Evolutionary conservation across 306 rosid genomes (phyloP), one percentile per base, ranked within the genome.

Genomic region (Ormosia semicastrata): DNA sequence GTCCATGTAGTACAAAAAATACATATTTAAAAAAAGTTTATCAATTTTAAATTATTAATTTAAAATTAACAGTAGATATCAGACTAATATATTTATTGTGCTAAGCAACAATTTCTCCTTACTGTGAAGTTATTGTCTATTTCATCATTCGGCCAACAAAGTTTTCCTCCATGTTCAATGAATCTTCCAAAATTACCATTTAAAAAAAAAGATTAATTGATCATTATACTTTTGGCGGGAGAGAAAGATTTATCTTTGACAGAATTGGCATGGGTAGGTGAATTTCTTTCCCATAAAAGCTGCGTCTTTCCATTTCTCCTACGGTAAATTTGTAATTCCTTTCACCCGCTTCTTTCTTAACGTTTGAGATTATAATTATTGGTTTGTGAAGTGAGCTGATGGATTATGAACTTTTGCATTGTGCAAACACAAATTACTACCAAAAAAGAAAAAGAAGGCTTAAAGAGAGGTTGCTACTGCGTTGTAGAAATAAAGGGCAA

Each of bases 181-280:
- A 79, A 79, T 29, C 69, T 69, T 59, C 62, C 67, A 5, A 78
- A 75, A 57, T 30, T 37, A 13, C 52, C 66, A 37, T 54, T 18
- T 37, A 73, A n/a, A 24, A 24, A 24, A 24, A 24, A 24, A 24
- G 24, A 24, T 24, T 24, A 24, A 24, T 1, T 24, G 24, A 24
- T 24, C 24, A 24, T 24, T 24, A 24, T 24, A 24, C 24, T 24
- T 24, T 24, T 24, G 24, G 24, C 1, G 24, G 34, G 0, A 14
- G 32, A 8, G 32, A 39, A 66, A 66, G 7, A 7, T 4, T 53
- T n/a, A n/a, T 6, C 18, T 53, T 52, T 52, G 29, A 5, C 4
- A n/a, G 8, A n/a, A 52, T n/a, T 14, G 58, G 58, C 24, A 6
- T n/a, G 58, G 58, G 6, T 52, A 14, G 58, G 8, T n/a, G 2